Evolutionary conservation across 257 asterid genomes (phyloP), one percentile per base, ranked within the genome.

Genomic region (Jacaranda mimosifolia): DNA sequence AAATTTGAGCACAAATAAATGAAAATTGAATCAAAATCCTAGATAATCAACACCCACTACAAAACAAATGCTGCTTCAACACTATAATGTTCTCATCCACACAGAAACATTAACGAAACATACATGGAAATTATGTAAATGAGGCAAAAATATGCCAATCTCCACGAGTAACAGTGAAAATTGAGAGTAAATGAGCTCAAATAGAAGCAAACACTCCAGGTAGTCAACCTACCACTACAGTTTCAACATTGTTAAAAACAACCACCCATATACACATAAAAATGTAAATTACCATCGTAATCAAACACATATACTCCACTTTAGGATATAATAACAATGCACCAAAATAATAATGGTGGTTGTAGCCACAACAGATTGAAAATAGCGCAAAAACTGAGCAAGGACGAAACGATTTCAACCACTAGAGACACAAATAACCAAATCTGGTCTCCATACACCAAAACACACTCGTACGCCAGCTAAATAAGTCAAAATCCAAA

Each of bases 341-440:
- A 45, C 52, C 79, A 73, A 35, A 19, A 67, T 21, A 65, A 42
- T 7, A 51, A 10, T 52, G 46, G 51, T 5, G 3, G 42, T 7
- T 7, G n/a, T 18, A 67, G 52, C 18, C 58, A 40, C 9, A 10
- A 39, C 46, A 19, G 18, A 65, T 36, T 32, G 19, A 73, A 65
- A 67, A 57, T 19, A 62, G 72, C 46, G 35, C 36, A 46, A 68
- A 6, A 68, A 42, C 15, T 63, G 38, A 80, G 48, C 59, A 35
- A 7, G 63, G 7, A 38, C 8, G 64, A 75, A 26, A 26, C 32
- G 32, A 26, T 26, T 49, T 39, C 45, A 62, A 70, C 55, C 64
- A 63, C 69, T 46, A 14, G 58, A 48, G 59, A 36, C 18, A 72
- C 42, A 79, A 73, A 7, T 39, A 12, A 9, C 72, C 67, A 4